Evolutionary conservation across 768 basidiomycete genomes (phyloP), one percentile per base, ranked within the genome.

Genomic region (Macrocybe gigantea): DNA sequence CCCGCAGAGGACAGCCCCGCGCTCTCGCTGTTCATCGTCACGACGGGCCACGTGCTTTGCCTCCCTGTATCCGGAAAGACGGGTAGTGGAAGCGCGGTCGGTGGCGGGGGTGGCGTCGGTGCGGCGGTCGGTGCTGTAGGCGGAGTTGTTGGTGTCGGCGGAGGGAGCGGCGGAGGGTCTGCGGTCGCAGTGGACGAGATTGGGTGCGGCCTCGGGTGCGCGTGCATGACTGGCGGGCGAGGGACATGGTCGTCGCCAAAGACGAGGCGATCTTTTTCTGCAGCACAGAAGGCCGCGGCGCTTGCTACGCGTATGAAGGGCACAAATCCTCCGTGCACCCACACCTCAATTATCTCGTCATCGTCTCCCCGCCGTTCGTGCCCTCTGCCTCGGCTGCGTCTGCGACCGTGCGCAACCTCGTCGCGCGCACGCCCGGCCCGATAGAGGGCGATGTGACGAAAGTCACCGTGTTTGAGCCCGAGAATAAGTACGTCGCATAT

Each of bases 201-300:
- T 11, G 95, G 96, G 0, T 82, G 82, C 36, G 88, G 77, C 0
- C 63, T 98, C 11, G 87, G 92, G 0, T 98, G 95, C 60, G 86
- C 87, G 1, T 78, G 78, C 33, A 84, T 93, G 77, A 93, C 57
- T 79, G 81, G 76, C 72, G 74, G 33, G 71, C 71, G n/a, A 71
- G 70, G 38, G 83, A 88, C 58, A 82, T 97, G 56, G 79, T 93
- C 9, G 77, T 98, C 1, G 95, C 93, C 0, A 68, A 88, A 49
- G 89, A 96, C 40, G 96, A 98, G 57, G 94, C 93, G 3, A 83
- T 97, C 15, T 94, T 94, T 56, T 72, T 88, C 6, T 93, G 89
- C 57, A 82, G 85, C 0, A 75, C 79, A 0, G 89, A 93, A 12
- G 91, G 88, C 4, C 70, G 93, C 49, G 86, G 89, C 4, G 77